Evolutionary conservation across 441 rosid species (phyloP).

Genomic region (Euphorbia celastroides): DNA sequence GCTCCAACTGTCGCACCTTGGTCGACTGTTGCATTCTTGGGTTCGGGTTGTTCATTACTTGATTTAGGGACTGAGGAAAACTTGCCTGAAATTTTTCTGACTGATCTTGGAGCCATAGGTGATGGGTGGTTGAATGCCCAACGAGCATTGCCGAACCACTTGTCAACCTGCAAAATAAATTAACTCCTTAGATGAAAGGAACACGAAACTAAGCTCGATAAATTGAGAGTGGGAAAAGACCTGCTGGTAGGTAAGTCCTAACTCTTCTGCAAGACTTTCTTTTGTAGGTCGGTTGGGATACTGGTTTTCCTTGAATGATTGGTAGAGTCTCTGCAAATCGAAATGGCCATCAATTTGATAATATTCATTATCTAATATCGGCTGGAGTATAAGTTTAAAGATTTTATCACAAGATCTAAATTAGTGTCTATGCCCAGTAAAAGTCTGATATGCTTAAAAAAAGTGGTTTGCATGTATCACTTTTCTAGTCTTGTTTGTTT

Average conservation of each 20-base stretch:
- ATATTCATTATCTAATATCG: neutral
- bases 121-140: constrained; percentile 51
- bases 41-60: neutral
- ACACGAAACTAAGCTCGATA: neutral
- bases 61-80: constrained; percentile 14
- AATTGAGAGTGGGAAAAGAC: constrained; percentile 25
- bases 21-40: neutral
- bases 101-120: constrained; percentile 20
- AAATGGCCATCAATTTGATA: constrained; percentile 12
- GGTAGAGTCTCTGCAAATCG: constrained; percentile 50
- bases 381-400: neutral
- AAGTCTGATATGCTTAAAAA: neutral
- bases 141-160: constrained; percentile 87
- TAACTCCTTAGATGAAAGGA: neutral
- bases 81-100: constrained; percentile 24
- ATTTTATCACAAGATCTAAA: neutral
- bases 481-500: neutral
- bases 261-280: constrained; percentile 64
- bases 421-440: neutral
- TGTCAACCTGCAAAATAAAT: constrained; percentile 48
- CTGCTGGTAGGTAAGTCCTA: constrained; percentile 58
- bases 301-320: constrained; percentile 53
- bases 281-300: constrained; percentile 61
- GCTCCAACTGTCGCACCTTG: constrained; percentile 10
- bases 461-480: neutral